These are phyloP conservation scores for Lolium perenne DNA, from an alignment of 176 grass and related monocot species.

Conservation along the genomic window DNA sequence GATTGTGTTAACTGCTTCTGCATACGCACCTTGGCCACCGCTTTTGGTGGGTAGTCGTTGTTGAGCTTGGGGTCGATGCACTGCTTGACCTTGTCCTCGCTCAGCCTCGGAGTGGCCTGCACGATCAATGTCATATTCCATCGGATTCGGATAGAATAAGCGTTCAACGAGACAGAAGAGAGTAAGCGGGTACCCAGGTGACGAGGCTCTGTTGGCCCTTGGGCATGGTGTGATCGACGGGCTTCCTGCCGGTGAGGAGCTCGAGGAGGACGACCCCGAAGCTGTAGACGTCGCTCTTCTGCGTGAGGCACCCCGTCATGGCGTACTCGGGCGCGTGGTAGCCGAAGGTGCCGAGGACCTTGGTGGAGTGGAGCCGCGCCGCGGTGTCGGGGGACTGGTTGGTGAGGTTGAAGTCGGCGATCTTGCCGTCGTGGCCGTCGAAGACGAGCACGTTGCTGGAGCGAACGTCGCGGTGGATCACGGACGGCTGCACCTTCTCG, in stretches of 20 bases:
- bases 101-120: slow-evolving; percentile 89
- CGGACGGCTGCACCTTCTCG: slow-evolving; percentile 74
- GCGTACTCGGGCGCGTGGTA: slow-evolving; percentile 98
- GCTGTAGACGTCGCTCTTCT: slow-evolving; percentile 96
- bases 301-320: slow-evolving; percentile 84
- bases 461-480: slow-evolving; percentile 88
- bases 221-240: slow-evolving; percentile 95
- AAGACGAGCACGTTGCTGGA: slow-evolving; percentile 98
- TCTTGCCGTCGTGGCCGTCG: slow-evolving; percentile 71
- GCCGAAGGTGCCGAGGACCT: slow-evolving; percentile 94
- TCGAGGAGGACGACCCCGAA: slow-evolving; percentile 86
- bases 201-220: slow-evolving; percentile 97
- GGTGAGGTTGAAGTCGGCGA: slow-evolving; percentile 92
- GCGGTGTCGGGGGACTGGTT: slow-evolving; percentile 92
- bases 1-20: not conserved
- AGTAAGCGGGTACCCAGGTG: slow-evolving; percentile 68
- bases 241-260: slow-evolving; percentile 93
- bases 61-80: slow-evolving; percentile 87
- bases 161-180: not conserved
- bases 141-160: not conserved
- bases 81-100: slow-evolving; percentile 98
- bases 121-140: not conserved
- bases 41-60: slow-evolving; percentile 88
- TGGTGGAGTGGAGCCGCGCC: slow-evolving; percentile 88
- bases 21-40: slow-evolving; percentile 75